Evolutionary conservation across 345 rosid species (phyloP).

Genomic region (Pistacia vera): DNA sequence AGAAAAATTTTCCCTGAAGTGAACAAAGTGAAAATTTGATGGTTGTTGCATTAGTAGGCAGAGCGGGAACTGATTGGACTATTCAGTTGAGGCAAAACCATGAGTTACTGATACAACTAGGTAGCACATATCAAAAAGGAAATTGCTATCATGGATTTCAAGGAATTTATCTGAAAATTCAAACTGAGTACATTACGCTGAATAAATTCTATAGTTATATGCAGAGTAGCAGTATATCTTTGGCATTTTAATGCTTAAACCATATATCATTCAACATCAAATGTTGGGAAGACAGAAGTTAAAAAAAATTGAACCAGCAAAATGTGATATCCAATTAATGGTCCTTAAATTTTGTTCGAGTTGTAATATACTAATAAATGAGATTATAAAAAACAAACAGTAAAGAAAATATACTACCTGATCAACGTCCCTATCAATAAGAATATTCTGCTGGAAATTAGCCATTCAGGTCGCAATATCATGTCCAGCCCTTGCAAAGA

Average conservation of each 20-base stretch:
- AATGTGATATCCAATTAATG: not conserved
- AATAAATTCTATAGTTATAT: not conserved
- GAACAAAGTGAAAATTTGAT: not conserved
- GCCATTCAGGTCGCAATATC: constrained; percentile 45
- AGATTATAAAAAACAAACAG: not conserved
- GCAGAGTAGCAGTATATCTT: not conserved
- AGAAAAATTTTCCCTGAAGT: not conserved
- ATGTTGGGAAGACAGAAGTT: no score
- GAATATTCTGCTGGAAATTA: constrained; percentile 32
- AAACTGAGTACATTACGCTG: not conserved
- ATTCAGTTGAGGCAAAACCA: no score
- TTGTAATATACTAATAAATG: not conserved
- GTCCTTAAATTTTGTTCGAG: not conserved
- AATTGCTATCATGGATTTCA: not conserved
- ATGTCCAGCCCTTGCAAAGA: constrained; percentile 19
- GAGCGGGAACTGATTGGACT: not conserved
- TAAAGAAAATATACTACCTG: constrained; percentile 33
- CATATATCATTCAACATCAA: no score
- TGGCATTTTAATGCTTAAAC: not conserved
- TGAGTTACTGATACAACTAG: not conserved
- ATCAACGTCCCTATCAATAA: constrained; percentile 45
- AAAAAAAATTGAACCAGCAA: no score
- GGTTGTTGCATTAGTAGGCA: not conserved
- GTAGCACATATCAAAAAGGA: not conserved
- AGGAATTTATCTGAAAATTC: not conserved